Percentiles rank a stretch among this genome's conserved stretches.
Evolutionary conservation across 1,284 basidiomycete species (phyloP).

Genomic region (Schizophyllum amplum): DNA sequence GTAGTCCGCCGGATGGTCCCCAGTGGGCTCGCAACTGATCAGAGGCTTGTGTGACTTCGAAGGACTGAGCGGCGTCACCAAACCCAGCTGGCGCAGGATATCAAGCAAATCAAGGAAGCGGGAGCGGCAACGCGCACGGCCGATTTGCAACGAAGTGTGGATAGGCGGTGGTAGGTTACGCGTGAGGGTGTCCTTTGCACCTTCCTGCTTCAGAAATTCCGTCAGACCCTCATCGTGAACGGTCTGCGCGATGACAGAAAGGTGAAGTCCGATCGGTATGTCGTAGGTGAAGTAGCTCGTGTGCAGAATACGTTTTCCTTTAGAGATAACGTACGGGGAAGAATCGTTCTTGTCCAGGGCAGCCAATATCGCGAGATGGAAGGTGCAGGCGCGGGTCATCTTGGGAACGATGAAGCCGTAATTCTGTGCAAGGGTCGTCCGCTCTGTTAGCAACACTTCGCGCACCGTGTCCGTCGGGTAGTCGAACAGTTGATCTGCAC

Average conservation of each 20-base stretch:
- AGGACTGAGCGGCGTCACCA: conserved; percentile 47
- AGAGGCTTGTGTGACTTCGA: conserved; percentile 32
- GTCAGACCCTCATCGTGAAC: conserved; percentile 44
- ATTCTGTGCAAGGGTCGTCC: conserved; percentile 53
- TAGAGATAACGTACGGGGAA: conserved; percentile 42
- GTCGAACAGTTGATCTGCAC: conserved; percentile 41
- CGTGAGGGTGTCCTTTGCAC: conserved; percentile 40
- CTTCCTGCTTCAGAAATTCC: conserved; percentile 34
- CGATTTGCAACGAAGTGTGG: conserved; percentile 42
- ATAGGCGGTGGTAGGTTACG: conserved; percentile 41
- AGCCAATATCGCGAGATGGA: conserved; percentile 52
- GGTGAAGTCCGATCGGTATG: conserved; percentile 51
- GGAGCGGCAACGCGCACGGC: conserved; percentile 45
- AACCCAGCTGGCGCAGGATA: conserved; percentile 39
- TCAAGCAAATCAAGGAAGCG: conserved; percentile 56
- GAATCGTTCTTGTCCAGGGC: conserved; percentile 32
- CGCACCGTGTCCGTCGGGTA: conserved; percentile 45
- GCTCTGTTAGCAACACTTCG: conserved; percentile 55
- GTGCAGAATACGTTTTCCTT: conserved; percentile 44
- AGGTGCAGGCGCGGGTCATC: conserved; percentile 47
- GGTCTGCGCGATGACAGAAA: conserved; percentile 50
- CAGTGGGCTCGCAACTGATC: conserved; percentile 34
- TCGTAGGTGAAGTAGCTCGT: conserved; percentile 50
- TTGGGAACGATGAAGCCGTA: conserved; percentile 66
- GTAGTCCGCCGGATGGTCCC: conserved; percentile 36